phyloP scores from a whole-genome alignment of 2,329 filamentous ascomycete species.

The Fusarium pininemorale region DNA sequence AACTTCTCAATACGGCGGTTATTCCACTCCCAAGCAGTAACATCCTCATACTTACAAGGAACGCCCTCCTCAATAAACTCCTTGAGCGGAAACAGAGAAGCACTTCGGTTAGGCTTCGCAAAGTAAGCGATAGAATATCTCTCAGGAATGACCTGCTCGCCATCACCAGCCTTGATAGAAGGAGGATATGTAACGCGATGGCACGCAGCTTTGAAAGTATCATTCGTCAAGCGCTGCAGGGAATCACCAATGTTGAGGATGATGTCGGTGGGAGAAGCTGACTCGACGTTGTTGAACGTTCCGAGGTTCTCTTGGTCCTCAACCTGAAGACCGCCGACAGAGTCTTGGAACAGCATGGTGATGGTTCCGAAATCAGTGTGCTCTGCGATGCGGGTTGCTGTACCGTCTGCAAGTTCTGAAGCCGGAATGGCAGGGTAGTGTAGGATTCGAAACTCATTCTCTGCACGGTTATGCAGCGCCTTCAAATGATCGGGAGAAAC shows the following conservation, averaged over 20 bases:
- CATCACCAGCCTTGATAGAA: constrained; percentile 22
- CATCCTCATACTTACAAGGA: constrained; percentile 43
- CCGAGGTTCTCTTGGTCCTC: constrained; percentile 41
- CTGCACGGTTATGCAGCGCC: constrained; percentile 61
- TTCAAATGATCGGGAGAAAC: constrained; percentile 77
- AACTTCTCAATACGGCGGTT: constrained; percentile 40
- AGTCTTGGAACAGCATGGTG: constrained; percentile 46
- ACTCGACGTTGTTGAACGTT: constrained; percentile 39
- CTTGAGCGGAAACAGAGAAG: constrained; percentile 42
- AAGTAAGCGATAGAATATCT: constrained; percentile 43
- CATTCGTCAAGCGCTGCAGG: constrained; percentile 51
- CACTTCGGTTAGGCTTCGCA: constrained; percentile 45
- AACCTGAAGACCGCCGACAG: constrained; percentile 42
- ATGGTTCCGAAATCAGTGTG: constrained; percentile 49
- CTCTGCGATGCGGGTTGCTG: constrained; percentile 43
- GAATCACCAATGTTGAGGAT: constrained; percentile 54
- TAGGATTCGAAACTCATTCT: constrained; percentile 68
- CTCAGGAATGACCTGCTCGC: constrained; percentile 39
- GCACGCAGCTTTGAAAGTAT: constrained; percentile 45
- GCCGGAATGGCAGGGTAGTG: constrained; percentile 57
- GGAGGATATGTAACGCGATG: constrained; percentile 48
- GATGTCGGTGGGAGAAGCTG: constrained; percentile 41
- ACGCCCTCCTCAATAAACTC: constrained; percentile 43
- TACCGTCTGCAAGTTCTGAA: constrained; percentile 41
- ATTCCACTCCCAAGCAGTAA: constrained; percentile 49